Evolutionary conservation across 345 rosid species (phyloP).

Genomic region (Linum lewisii): DNA sequence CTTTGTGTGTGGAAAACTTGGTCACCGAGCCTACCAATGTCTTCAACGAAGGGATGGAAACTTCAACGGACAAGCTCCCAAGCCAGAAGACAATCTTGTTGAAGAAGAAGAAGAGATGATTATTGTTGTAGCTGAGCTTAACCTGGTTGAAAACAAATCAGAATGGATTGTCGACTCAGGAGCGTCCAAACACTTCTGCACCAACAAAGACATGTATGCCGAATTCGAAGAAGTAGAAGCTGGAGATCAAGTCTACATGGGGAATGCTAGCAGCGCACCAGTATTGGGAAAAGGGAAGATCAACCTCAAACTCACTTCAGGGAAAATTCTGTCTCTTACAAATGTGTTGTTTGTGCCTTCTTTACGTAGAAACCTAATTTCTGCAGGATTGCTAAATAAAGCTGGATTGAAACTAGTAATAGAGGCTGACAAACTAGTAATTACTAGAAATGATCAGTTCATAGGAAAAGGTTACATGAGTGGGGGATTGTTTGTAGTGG

Average conservation of each 20-base stretch:
- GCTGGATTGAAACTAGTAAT: not conserved
- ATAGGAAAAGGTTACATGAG: slow-evolving; percentile 2
- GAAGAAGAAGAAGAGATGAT: not conserved
- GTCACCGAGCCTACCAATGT: not conserved
- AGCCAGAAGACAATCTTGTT: not conserved
- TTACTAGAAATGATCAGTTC: not conserved
- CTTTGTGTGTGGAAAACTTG: not conserved
- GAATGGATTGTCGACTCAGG: not conserved
- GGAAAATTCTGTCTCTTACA: not conserved
- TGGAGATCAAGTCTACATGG: not conserved
- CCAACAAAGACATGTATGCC: not conserved
- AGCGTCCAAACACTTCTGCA: not conserved
- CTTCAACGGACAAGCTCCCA: no score
- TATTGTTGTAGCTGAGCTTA: not conserved
- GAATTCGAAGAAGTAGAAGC: not conserved
- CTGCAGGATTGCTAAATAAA: not conserved
- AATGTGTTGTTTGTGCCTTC: not conserved
- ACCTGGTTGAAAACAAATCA: not conserved
- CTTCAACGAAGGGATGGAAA: no score
- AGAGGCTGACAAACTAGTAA: not conserved
- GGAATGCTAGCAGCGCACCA: not conserved
- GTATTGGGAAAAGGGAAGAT: not conserved
- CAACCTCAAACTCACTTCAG: not conserved
- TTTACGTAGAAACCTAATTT: not conserved
- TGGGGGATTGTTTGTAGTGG: not conserved